Conservation (phyloP, 331 rosid species). For the Telfairia occidentalis region DNA sequence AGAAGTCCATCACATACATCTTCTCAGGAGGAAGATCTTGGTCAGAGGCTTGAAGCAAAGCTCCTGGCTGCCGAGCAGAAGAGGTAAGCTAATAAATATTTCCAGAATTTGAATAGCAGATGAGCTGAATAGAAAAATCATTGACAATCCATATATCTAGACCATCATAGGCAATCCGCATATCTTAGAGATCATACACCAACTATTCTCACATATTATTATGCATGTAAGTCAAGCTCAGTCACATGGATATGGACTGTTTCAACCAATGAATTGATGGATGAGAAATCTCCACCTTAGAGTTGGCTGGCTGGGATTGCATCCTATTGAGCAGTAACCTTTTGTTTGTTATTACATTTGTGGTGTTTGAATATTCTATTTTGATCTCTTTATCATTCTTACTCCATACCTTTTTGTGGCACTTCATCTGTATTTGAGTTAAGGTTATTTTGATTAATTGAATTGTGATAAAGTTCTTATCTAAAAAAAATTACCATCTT, state of each 20-base stretch:
- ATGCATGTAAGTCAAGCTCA: not conserved
- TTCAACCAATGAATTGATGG: not conserved
- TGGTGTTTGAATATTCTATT: not conserved
- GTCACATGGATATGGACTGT: not conserved
- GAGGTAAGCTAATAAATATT: conserved; percentile 31
- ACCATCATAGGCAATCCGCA: not conserved
- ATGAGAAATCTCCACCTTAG: not conserved
- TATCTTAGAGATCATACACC: not conserved
- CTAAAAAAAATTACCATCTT: not conserved
- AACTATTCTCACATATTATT: not conserved
- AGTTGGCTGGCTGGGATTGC: not conserved
- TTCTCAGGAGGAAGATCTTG: conserved; percentile 65
- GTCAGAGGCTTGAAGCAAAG: conserved; percentile 78
- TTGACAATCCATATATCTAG: not conserved
- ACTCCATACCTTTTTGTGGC: not conserved
- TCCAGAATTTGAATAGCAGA: not conserved
- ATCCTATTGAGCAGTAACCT: not conserved
- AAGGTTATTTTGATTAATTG: not conserved
- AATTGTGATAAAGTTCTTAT: not conserved
- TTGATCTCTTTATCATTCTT: not conserved
- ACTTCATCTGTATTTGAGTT: too few relatives aligned
- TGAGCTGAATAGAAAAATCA: not conserved
- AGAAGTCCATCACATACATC: conserved; percentile 71
- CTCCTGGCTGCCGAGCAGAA: conserved; percentile 90
- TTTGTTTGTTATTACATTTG: not conserved